These are phyloP conservation scores for Penicillium hesseltinei DNA, from an alignment of 2,329 filamentous ascomycete species.

Conservation along the genomic window DNA sequence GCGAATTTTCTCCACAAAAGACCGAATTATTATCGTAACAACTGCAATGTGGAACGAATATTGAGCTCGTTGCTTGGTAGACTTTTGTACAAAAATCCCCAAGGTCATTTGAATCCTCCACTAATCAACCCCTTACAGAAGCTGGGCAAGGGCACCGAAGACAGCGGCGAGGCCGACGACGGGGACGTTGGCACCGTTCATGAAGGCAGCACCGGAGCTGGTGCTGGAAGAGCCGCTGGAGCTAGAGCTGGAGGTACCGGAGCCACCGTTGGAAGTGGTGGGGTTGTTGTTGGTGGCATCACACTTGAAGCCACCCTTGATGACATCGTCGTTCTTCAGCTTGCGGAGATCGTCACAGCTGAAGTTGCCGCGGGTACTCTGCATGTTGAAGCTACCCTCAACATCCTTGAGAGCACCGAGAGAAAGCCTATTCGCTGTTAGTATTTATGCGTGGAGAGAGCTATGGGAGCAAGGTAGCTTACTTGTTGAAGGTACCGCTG, in stretches of 20 bases:
- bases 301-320: constrained; percentile 51
- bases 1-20: constrained; percentile 33
- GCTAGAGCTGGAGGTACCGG: constrained; percentile 31
- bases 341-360: constrained; percentile 56
- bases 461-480: constrained; percentile 44
- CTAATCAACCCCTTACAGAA: constrained; percentile 45
- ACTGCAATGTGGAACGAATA: constrained; percentile 33
- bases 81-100: constrained; percentile 38
- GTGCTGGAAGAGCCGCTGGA: constrained; percentile 27
- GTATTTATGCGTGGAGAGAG: constrained; percentile 30
- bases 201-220: constrained; percentile 40
- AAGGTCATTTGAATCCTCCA: constrained; percentile 19
- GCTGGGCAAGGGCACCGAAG: constrained; percentile 46
- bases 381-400: constrained; percentile 68
- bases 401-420: constrained; percentile 68
- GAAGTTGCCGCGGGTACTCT: constrained; percentile 62
- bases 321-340: constrained; percentile 41
- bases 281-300: constrained; percentile 37
- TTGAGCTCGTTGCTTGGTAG: constrained; percentile 36
- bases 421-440: constrained; percentile 56
- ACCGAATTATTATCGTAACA: constrained; percentile 46
- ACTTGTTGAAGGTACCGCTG: constrained; percentile 80
- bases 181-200: constrained; percentile 36
- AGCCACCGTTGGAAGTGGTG: constrained; percentile 33
- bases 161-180: constrained; percentile 45